Conservation (phyloP, 345 rosid genomes). For the Geranium rotundifolium region DNA sequence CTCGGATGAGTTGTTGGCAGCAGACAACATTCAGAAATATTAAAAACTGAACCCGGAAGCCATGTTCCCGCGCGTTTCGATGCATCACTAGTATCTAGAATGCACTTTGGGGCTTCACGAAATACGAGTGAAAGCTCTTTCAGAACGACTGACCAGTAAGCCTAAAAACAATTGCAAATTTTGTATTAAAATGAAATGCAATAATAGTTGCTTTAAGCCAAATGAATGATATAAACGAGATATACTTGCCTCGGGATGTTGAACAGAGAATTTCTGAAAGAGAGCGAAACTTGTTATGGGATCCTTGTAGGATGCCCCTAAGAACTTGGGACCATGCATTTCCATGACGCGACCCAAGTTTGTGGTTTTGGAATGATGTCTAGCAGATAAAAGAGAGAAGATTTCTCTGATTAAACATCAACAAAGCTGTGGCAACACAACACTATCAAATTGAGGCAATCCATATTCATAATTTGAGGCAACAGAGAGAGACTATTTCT, state of each 20-base stretch:
- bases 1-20: conserved; percentile 38
- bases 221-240: neutral
- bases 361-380: conserved; percentile 41
- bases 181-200: conserved; percentile 9
- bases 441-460: neutral
- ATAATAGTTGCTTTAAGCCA: neutral
- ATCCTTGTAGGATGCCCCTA: conserved; percentile 60
- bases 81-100: conserved; percentile 43
- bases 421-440: neutral
- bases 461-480: neutral
- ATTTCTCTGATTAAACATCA: no score
- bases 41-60: conserved; percentile 66
- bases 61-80: conserved; percentile 53
- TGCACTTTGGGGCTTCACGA: conserved; percentile 47
- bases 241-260: conserved; percentile 50
- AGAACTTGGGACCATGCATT: conserved; percentile 46
- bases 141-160: conserved; percentile 53
- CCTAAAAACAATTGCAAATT: conserved; percentile 27
- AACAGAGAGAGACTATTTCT: no score
- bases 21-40: conserved; percentile 76
- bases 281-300: conserved; percentile 59
- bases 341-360: conserved; percentile 75
- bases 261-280: conserved; percentile 48
- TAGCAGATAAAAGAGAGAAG: conserved; percentile 15
- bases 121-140: conserved; percentile 59